These are phyloP conservation scores for Moringa oleifera DNA, from an alignment of 345 rosid species.

Conservation along the genomic window DNA sequence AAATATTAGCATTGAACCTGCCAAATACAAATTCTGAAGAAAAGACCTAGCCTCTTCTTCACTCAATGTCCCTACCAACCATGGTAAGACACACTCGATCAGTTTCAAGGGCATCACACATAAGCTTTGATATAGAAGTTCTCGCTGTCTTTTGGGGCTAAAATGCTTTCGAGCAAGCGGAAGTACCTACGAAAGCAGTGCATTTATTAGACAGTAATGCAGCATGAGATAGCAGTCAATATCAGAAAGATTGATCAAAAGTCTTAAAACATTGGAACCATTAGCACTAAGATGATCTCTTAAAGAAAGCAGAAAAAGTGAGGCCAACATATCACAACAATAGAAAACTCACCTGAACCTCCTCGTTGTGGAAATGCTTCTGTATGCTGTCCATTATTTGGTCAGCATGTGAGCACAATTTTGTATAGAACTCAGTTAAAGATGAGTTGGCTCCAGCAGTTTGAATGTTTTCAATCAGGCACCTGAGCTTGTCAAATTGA, in stretches of 20 bases:
- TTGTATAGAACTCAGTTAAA: constrained; percentile 40
- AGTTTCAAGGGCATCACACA: constrained; percentile 60
- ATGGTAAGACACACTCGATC: constrained; percentile 54
- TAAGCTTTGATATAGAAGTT: constrained; percentile 55
- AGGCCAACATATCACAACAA: constrained; percentile 8
- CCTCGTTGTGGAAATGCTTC: constrained; percentile 55
- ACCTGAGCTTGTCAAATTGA: constrained; percentile 48
- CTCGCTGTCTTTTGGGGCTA: constrained; percentile 48
- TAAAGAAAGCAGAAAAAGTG: constrained; percentile 7
- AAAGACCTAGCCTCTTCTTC: constrained; percentile 45
- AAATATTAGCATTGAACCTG: constrained; percentile 30
- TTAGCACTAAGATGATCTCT: neutral
- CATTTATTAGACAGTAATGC: neutral
- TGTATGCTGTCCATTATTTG: constrained; percentile 47
- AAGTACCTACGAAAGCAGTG: constrained; percentile 36
- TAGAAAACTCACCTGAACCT: constrained; percentile 41
- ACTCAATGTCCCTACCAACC: constrained; percentile 48
- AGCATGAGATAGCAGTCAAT: neutral
- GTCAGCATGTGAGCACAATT: constrained; percentile 48
- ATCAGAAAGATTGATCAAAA: neutral
- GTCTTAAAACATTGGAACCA: neutral
- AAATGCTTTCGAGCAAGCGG: constrained; percentile 60
- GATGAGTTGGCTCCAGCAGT: constrained; percentile 41
- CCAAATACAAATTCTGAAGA: constrained; percentile 49
- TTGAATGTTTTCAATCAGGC: constrained; percentile 47